Evolutionary conservation across 148 eudicot species (phyloP).

Genomic region (Euryodendron excelsum): DNA sequence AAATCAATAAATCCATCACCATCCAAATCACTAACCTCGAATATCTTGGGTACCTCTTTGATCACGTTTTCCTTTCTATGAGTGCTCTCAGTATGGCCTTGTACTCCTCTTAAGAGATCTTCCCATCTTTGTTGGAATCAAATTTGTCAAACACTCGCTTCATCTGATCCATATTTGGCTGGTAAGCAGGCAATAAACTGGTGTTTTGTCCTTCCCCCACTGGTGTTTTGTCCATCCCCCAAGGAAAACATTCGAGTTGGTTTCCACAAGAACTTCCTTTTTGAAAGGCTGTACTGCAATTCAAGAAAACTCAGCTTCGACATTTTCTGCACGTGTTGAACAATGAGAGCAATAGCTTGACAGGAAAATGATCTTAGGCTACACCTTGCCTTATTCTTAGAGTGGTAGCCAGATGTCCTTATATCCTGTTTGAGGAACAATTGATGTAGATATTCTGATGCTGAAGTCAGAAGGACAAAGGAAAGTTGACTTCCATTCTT

Average conservation of each 20-base stretch:
- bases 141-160: constrained; percentile 55
- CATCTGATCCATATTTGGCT: constrained; percentile 50
- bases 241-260: constrained; percentile 47
- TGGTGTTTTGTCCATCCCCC: constrained; percentile 36
- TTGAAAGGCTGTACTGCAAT: constrained; percentile 54
- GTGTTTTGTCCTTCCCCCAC: constrained; percentile 44
- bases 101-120: constrained; percentile 69
- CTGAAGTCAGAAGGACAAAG: background rate
- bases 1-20: constrained; percentile 74
- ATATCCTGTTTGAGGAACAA: background rate
- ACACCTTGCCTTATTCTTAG: background rate
- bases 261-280: constrained; percentile 38
- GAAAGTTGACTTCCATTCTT: constrained; percentile 3
- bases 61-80: constrained; percentile 32
- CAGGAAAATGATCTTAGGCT: background rate
- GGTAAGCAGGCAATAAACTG: constrained; percentile 30
- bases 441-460: background rate
- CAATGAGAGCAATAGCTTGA: background rate
- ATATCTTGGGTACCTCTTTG: constrained; percentile 52
- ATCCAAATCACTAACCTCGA: constrained; percentile 60
- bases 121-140: constrained; percentile 65
- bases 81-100: constrained; percentile 57
- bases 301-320: constrained; percentile 53
- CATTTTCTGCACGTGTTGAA: constrained; percentile 25
- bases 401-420: too few relatives aligned